These are phyloP conservation scores for Sporothrix curviconia DNA, from an alignment of 2,329 filamentous ascomycete species.

Conservation along the genomic window DNA sequence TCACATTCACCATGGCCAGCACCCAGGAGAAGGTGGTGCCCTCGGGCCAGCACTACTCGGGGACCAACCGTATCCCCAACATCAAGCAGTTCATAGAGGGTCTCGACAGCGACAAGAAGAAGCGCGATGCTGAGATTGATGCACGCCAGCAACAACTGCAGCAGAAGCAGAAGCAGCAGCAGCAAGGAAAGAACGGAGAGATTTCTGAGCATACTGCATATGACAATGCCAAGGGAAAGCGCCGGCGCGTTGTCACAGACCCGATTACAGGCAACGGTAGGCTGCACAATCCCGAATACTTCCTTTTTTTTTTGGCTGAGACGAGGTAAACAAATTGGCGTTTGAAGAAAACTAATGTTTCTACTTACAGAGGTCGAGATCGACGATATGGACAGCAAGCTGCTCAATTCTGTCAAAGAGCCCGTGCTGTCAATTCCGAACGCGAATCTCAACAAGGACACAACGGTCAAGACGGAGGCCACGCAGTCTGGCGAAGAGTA, in stretches of 20 bases:
- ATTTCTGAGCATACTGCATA: constrained; percentile 42
- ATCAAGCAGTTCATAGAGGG: constrained; percentile 75
- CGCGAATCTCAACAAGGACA: constrained; percentile 72
- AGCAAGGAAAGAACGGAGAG: constrained; percentile 25
- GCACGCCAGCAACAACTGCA: constrained; percentile 30
- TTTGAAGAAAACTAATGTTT: no score
- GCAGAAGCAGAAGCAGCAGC: background rate
- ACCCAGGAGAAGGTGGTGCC: constrained; percentile 36
- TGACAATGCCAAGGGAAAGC: constrained; percentile 30
- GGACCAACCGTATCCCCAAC: constrained; percentile 76
- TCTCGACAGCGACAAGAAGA: constrained; percentile 71
- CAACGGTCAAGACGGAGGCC: constrained; percentile 64
- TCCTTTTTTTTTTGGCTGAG: no score
- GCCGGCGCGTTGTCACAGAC: constrained; percentile 72
- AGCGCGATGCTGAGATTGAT: constrained; percentile 67
- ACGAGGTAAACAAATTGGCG: no score
- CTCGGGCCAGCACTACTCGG: constrained; percentile 68
- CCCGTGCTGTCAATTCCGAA: constrained; percentile 81
- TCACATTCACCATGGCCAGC: constrained; percentile 20
- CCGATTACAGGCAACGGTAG: constrained; percentile 68
- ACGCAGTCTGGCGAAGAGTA: constrained; percentile 73
- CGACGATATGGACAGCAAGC: constrained; percentile 56
- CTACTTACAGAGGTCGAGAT: constrained; percentile 81
- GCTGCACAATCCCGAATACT: no score
- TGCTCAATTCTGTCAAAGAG: constrained; percentile 63